Evolutionary conservation across 495 filamentous ascomycete genomes (phyloP).

Genomic region (Xylaria scruposa): DNA sequence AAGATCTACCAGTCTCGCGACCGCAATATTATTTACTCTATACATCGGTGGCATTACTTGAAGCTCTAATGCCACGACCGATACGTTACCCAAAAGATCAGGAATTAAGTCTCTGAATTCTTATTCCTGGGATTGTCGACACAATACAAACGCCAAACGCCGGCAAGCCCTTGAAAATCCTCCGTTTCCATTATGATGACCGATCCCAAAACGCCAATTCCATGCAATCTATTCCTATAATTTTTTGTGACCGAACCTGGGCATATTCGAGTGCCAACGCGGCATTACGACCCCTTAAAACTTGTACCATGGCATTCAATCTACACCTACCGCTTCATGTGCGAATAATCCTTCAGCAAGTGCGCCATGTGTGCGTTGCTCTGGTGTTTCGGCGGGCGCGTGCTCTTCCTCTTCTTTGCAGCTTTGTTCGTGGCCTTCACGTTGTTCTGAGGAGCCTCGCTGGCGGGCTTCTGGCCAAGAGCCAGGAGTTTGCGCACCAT

Average conservation of each 20-base stretch:
- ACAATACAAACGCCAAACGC: slow-evolving; percentile 16
- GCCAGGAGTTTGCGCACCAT: slow-evolving; percentile 76
- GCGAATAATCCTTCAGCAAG: slow-evolving; percentile 83
- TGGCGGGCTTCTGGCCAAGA: slow-evolving; percentile 78
- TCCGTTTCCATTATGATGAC: neutral
- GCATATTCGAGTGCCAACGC: neutral
- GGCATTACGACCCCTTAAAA: neutral
- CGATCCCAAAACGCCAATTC: slow-evolving; percentile 20
- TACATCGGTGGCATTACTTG: neutral
- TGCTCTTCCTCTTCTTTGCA: slow-evolving; percentile 73
- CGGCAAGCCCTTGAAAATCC: slow-evolving; percentile 9
- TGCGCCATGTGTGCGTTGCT: slow-evolving; percentile 94
- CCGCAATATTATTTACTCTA: neutral
- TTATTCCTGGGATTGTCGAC: neutral
- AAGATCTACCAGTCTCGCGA: neutral
- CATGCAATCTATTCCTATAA: neutral
- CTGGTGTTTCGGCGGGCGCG: slow-evolving; percentile 73
- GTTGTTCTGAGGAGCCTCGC: slow-evolving; percentile 70
- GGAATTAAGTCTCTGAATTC: neutral
- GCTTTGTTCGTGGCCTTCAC: slow-evolving; percentile 64
- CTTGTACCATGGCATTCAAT: neutral
- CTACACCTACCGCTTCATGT: slow-evolving; percentile 48
- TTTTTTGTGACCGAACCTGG: neutral
- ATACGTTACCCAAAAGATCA: neutral
- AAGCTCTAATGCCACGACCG: neutral